These are phyloP conservation scores for Saccharomycopsis sp. DNA, from an alignment of 805 yeast species.

Conservation along the genomic window DNA sequence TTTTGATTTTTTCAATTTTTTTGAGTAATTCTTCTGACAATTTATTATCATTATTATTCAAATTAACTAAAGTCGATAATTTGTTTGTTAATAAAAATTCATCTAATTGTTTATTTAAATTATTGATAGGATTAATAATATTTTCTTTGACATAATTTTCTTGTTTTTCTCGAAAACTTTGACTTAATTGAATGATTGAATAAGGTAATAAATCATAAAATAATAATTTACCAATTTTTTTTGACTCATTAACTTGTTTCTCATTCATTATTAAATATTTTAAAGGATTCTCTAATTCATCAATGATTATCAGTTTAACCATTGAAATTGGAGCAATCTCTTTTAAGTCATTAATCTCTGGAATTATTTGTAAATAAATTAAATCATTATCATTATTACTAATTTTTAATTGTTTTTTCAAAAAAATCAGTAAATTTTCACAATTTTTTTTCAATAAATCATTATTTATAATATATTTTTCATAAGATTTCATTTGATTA, in stretches of 20 bases:
- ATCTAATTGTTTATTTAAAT: constrained; percentile 35
- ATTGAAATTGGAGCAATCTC: constrained; percentile 40
- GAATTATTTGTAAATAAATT: constrained; percentile 61
- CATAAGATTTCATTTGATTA: constrained; percentile 27
- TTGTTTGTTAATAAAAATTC: constrained; percentile 36
- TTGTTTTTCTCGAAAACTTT: constrained; percentile 59
- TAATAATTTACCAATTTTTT: constrained; percentile 21
- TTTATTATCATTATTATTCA: constrained; percentile 42
- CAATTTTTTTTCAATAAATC: constrained; percentile 40
- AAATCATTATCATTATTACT: constrained; percentile 77
- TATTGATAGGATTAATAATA: constrained; percentile 36
- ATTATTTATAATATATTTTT: constrained; percentile 29
- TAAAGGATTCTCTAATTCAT: constrained; percentile 27
- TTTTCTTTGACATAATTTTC: constrained; percentile 39
- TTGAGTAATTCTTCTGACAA: constrained; percentile 49
- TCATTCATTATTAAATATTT: background rate
- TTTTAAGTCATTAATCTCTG: constrained; percentile 31
- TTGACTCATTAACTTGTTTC: background rate
- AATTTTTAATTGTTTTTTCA: constrained; percentile 35
- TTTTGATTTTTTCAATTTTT: constrained; percentile 42
- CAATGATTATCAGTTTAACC: constrained; percentile 39
- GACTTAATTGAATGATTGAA: constrained; percentile 51
- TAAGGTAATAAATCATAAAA: constrained; percentile 61
- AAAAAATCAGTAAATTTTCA: constrained; percentile 34
- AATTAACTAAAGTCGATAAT: constrained; percentile 55